Percentiles rank a stretch among this genome's conserved stretches.
phyloP scores from a whole-genome alignment of 1,284 basidiomycete genomes.

The Heterobasidion parviporum region DNA sequence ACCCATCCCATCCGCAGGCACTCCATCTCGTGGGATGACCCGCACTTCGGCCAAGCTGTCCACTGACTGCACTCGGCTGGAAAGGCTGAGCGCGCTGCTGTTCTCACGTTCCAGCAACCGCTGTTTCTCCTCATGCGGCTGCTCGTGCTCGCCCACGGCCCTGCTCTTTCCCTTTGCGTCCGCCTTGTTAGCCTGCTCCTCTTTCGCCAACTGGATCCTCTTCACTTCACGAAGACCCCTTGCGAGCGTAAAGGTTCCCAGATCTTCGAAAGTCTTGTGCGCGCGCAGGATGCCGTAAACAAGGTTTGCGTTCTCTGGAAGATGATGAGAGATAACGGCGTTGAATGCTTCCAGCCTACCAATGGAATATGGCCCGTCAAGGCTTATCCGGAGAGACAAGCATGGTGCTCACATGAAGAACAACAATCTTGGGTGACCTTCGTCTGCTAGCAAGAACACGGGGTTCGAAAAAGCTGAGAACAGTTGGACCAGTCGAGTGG shows the following conservation, averaged over 20 bases:
- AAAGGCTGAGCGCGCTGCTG: slow-evolving; percentile 16
- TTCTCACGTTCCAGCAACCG: slow-evolving; percentile 44
- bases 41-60: slow-evolving; percentile 19
- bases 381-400: not conserved
- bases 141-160: slow-evolving; percentile 22
- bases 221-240: slow-evolving; percentile 80
- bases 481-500: slow-evolving; percentile 78
- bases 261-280: slow-evolving; percentile 77
- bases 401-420: slow-evolving; percentile 67
- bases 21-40: slow-evolving; percentile 9
- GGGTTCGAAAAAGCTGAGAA: slow-evolving; percentile 88
- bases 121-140: slow-evolving; percentile 51
- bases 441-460: slow-evolving; percentile 83
- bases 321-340: slow-evolving; percentile 65
- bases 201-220: slow-evolving; percentile 62
- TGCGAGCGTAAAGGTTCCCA: slow-evolving; percentile 83
- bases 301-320: slow-evolving; percentile 78
- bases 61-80: slow-evolving; percentile 12
- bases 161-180: slow-evolving; percentile 27
- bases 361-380: not conserved
- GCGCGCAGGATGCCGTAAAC: slow-evolving; percentile 81
- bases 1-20: slow-evolving; percentile 16
- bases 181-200: slow-evolving; percentile 45
- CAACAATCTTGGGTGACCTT: slow-evolving; percentile 86
- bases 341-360: slow-evolving; percentile 86